These are phyloP conservation scores for Stachybotrys chartarum DNA, from an alignment of 2,329 filamentous ascomycete genomes.

Conservation along the genomic window DNA sequence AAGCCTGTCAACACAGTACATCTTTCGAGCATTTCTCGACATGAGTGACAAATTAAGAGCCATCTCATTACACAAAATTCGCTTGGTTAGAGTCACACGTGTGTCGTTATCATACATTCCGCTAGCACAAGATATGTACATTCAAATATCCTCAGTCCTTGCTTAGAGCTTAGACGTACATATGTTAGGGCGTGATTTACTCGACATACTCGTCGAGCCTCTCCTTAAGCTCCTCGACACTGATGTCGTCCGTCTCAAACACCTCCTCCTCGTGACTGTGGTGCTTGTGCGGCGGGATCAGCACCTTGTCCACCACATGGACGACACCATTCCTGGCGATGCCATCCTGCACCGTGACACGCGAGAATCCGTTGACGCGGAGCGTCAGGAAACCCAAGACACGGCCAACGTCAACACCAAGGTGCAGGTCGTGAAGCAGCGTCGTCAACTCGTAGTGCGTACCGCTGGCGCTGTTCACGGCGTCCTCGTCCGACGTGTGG, in stretches of 20 bases:
- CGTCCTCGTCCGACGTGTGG: constrained; percentile 18
- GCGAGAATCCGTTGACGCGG: constrained; percentile 65
- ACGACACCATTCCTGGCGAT: constrained; percentile 75
- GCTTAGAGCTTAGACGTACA: background rate
- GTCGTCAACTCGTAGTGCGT: constrained; percentile 67
- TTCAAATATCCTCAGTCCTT: background rate
- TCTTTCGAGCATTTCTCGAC: too few species aligned
- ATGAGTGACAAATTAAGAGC: too few species aligned
- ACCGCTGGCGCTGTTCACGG: constrained; percentile 17
- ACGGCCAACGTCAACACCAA: constrained; percentile 65
- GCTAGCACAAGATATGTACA: background rate
- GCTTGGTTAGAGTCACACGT: too few species aligned
- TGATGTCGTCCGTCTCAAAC: constrained; percentile 12
- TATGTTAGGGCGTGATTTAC: background rate
- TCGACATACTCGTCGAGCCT: constrained; percentile 20
- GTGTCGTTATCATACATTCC: too few species aligned
- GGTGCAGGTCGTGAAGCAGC: constrained; percentile 54
- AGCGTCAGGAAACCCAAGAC: constrained; percentile 64
- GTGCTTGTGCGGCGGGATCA: constrained; percentile 65
- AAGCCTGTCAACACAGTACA: too few species aligned
- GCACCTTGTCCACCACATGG: constrained; percentile 64
- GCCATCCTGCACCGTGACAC: constrained; percentile 61
- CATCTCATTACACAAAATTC: too few species aligned
- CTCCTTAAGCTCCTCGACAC: constrained; percentile 19
- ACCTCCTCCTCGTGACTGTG: constrained; percentile 4